Evolutionary conservation across 2,329 filamentous ascomycete species (phyloP).

Genomic region (Monosporascus sp.): DNA sequence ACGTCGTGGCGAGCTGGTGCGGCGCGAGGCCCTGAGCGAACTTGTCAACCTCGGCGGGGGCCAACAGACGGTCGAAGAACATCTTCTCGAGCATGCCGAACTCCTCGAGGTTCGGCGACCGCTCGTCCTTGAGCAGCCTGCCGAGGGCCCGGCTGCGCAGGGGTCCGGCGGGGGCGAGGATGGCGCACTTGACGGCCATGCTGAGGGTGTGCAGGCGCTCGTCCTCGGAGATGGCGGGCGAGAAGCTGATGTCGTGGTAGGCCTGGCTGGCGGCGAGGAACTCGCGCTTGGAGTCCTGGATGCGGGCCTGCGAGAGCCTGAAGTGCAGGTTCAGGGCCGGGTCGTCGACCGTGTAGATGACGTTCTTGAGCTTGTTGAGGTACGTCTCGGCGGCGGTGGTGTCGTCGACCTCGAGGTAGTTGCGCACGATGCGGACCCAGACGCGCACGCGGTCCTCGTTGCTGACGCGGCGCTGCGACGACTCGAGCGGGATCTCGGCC

Average conservation of each 20-base stretch:
- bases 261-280: conserved; percentile 84
- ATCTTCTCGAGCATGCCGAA: conserved; percentile 94
- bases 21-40: conserved; percentile 77
- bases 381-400: conserved; percentile 78
- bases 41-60: conserved; percentile 73
- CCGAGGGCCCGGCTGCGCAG: conserved; percentile 73
- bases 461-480: conserved; percentile 76
- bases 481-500: conserved; percentile 81
- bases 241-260: conserved; percentile 83
- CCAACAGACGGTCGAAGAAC: conserved; percentile 83
- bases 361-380: conserved; percentile 91
- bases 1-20: conserved; percentile 85
- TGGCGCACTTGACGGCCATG: conserved; percentile 85
- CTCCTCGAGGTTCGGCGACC: conserved; percentile 68
- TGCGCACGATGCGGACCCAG: conserved; percentile 91
- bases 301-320: conserved; percentile 84
- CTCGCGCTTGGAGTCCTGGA: conserved; percentile 82
- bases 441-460: conserved; percentile 77
- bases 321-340: conserved; percentile 76
- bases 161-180: conserved; percentile 87
- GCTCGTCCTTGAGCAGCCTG: conserved; percentile 89
- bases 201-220: conserved; percentile 80
- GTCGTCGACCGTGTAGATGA: conserved; percentile 75
- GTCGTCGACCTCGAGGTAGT: conserved; percentile 92
- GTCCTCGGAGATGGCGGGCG: conserved; percentile 71